These are phyloP conservation scores for Heracleum sosnowskyi DNA, from an alignment of 129 eudicot species.

Conservation along the genomic window DNA sequence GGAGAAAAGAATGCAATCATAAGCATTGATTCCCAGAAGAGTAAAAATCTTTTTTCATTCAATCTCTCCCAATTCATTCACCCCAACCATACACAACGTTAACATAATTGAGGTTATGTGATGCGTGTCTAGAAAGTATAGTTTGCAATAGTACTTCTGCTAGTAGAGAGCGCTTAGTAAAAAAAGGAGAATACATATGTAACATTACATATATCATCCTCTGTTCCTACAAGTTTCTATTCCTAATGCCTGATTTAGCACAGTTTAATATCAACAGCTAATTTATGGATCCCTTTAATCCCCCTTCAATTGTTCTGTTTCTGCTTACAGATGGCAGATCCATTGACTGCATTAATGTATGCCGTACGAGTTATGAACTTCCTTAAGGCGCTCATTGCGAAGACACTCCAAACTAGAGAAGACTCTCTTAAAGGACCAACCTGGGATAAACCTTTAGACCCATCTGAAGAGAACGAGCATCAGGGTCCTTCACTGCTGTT, in stretches of 20 bases:
- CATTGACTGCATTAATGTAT: conserved; percentile 78
- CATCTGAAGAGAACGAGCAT: conserved; percentile 51
- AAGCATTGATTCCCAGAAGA: too few species aligned
- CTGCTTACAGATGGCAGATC: conserved; percentile 66
- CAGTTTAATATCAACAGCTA: background rate
- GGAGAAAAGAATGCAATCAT: too few species aligned
- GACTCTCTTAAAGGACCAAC: conserved; percentile 38
- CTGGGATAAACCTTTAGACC: conserved; percentile 30
- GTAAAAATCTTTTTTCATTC: too few species aligned
- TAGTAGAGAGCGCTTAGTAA: background rate
- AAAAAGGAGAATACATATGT: background rate
- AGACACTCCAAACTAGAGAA: conserved; percentile 56
- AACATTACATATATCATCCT: background rate
- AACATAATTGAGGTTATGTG: background rate
- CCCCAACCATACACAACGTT: too few species aligned
- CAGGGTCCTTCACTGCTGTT: conserved; percentile 37
- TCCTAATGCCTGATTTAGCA: background rate
- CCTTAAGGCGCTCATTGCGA: conserved; percentile 68
- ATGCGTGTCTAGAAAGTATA: background rate
- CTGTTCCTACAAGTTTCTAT: background rate
- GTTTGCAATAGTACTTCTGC: background rate
- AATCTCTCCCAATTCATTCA: too few species aligned
- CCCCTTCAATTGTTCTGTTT: background rate
- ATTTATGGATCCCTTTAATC: background rate
- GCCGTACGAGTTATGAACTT: conserved; percentile 96